phyloP scores from a whole-genome alignment of 2,329 filamentous ascomycete genomes.

The Cadophora malorum region DNA sequence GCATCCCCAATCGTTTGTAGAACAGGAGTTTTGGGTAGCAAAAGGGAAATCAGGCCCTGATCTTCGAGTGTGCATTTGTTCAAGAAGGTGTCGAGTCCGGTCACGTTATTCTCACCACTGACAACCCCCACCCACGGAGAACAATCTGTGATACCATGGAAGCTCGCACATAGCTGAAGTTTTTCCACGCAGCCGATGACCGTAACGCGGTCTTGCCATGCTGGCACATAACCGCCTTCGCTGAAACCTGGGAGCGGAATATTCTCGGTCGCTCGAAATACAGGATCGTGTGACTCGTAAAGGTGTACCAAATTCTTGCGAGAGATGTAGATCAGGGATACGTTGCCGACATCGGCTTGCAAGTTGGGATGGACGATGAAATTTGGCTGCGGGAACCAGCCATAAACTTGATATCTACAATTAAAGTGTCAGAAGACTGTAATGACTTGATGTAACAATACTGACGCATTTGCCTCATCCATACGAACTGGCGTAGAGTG shows the following conservation, averaged over 20 bases:
- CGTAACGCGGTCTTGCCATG: not conserved
- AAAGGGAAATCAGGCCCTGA: too few relatives aligned
- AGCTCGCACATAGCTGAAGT: not conserved
- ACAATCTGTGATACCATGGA: not conserved
- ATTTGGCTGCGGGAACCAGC: not conserved
- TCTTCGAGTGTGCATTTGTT: too few relatives aligned
- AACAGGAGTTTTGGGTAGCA: too few relatives aligned
- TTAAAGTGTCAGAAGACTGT: too few relatives aligned
- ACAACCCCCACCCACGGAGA: not conserved
- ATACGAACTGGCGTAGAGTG: not conserved
- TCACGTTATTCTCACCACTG: not conserved
- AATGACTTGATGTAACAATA: too few relatives aligned
- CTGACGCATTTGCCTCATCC: conserved; percentile 1
- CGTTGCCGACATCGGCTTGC: not conserved
- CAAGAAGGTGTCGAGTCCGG: not conserved
- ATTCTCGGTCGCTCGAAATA: not conserved
- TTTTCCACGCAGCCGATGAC: not conserved
- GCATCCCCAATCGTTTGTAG: too few relatives aligned
- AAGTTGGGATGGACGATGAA: not conserved
- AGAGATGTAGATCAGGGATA: not conserved
- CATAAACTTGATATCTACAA: too few relatives aligned
- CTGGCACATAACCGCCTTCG: not conserved
- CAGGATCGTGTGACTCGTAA: not conserved
- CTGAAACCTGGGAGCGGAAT: not conserved
- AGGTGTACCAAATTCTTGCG: not conserved